Evolutionary conservation across 1,284 basidiomycete genomes (phyloP).

Genomic region (Gomphus bonarii): DNA sequence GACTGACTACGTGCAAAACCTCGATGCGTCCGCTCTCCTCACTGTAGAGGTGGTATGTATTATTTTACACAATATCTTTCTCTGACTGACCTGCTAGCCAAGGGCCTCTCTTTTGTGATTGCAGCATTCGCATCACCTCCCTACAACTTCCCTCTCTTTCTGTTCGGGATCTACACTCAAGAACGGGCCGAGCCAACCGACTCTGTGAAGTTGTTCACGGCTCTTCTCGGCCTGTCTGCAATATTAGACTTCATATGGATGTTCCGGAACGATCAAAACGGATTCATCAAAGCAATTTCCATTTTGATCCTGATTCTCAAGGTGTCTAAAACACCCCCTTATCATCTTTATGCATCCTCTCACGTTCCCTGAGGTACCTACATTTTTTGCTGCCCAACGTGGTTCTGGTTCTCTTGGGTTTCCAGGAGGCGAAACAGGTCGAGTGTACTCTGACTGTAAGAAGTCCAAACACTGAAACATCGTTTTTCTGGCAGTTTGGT

Average conservation of each 20-base stretch:
- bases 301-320: slow-evolving; percentile 58
- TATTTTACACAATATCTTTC: not conserved
- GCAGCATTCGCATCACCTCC: slow-evolving; percentile 48
- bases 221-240: slow-evolving; percentile 45
- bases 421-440: slow-evolving; percentile 44
- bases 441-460: not conserved
- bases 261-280: slow-evolving; percentile 40
- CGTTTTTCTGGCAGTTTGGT: slow-evolving; percentile 52
- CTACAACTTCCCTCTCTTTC: slow-evolving; percentile 66
- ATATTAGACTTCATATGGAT: slow-evolving; percentile 68
- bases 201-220: slow-evolving; percentile 56
- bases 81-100: slow-evolving; percentile 5
- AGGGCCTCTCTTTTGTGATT: slow-evolving; percentile 48
- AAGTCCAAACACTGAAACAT: not conserved
- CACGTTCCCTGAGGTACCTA: slow-evolving; percentile 33
- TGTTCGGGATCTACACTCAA: slow-evolving; percentile 63
- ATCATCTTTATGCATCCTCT: not conserved
- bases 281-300: slow-evolving; percentile 44
- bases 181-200: slow-evolving; percentile 54
- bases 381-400: slow-evolving; percentile 43
- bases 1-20: slow-evolving; percentile 56
- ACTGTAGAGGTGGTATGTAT: slow-evolving; percentile 47
- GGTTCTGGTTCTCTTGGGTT: slow-evolving; percentile 54
- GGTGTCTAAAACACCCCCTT: slow-evolving; percentile 26
- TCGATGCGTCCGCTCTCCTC: slow-evolving; percentile 61